Evolutionary conservation across 371 early-diverging fungal species (phyloP).

Genomic region (Mortierella sp.): DNA sequence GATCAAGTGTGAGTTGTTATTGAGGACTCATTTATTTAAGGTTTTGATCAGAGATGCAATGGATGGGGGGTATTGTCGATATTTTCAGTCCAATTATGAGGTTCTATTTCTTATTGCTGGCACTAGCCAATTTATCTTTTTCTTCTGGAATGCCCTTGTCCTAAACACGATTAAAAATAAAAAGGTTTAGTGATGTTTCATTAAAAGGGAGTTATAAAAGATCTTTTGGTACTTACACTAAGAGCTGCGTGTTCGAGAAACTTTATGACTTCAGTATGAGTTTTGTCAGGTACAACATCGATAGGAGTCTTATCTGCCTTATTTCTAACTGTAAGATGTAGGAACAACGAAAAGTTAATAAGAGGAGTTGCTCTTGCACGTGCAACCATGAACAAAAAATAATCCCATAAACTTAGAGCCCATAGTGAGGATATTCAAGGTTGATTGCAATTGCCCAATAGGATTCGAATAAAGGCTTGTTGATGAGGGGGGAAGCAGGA

Average conservation of each 20-base stretch:
- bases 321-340: constrained; percentile 32
- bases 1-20: background rate
- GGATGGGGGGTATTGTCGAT: background rate
- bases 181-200: background rate
- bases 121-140: constrained; percentile 20
- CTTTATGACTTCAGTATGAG: constrained; percentile 36
- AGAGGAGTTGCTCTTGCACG: background rate
- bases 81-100: background rate
- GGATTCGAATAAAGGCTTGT: too few species aligned
- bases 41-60: constrained; percentile 4
- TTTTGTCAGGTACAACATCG: constrained; percentile 30
- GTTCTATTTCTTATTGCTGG: constrained; percentile 28
- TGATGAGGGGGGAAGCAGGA: background rate
- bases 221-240: background rate
- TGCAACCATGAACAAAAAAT: background rate
- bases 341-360: background rate
- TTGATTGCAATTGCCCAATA: too few species aligned
- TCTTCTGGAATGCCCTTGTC: constrained; percentile 20
- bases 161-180: constrained; percentile 2
- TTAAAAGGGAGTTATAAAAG: background rate
- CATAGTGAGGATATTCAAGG: constrained; percentile 2
- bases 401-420: background rate
- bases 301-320: constrained; percentile 31
- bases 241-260: constrained; percentile 31
- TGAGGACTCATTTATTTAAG: background rate